phyloP scores from a whole-genome alignment of 2,329 filamentous ascomycete genomes.

The Claviceps purpurea region DNA sequence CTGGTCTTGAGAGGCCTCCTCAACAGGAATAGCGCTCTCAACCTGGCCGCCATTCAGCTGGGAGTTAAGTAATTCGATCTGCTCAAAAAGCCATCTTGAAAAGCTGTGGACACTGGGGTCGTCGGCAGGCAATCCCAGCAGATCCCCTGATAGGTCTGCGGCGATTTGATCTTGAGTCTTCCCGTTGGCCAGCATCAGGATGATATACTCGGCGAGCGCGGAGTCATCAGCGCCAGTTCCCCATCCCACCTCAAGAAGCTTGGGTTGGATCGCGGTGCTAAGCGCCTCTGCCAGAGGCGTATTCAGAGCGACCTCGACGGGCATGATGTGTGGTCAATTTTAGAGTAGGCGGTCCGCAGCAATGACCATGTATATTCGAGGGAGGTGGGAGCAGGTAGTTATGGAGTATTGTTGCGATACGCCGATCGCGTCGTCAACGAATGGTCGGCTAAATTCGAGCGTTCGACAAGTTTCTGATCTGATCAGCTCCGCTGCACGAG shows the following conservation, averaged over 20 bases:
- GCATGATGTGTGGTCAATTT: conserved; percentile 40
- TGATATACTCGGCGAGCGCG: conserved; percentile 85
- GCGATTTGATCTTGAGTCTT: conserved; percentile 87
- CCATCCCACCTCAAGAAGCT: conserved; percentile 89
- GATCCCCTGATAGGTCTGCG: conserved; percentile 72
- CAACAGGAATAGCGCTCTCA: conserved; percentile 14
- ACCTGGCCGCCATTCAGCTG: conserved; percentile 42
- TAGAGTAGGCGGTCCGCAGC: not conserved
- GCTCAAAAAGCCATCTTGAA: conserved; percentile 83
- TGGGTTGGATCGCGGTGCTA: conserved; percentile 71
- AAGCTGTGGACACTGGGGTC: conserved; percentile 76
- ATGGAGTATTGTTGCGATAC: conserved; percentile 3
- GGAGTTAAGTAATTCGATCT: conserved; percentile 55
- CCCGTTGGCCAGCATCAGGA: conserved; percentile 92
- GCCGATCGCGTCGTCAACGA: conserved; percentile 6
- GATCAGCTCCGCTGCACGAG: not conserved
- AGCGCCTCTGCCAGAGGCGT: conserved; percentile 78
- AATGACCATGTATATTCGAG: not conserved
- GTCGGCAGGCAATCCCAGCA: conserved; percentile 69
- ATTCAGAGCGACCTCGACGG: conserved; percentile 61
- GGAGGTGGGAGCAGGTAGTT: not conserved
- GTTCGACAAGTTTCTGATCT: not conserved
- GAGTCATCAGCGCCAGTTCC: conserved; percentile 64
- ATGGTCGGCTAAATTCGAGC: not conserved
- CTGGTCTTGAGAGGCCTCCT: conserved; percentile 22